Percentiles rank a stretch among this genome's conserved stretches.
Conservation (phyloP, 768 basidiomycete species). For the Fistulinella prunicolor region DNA sequence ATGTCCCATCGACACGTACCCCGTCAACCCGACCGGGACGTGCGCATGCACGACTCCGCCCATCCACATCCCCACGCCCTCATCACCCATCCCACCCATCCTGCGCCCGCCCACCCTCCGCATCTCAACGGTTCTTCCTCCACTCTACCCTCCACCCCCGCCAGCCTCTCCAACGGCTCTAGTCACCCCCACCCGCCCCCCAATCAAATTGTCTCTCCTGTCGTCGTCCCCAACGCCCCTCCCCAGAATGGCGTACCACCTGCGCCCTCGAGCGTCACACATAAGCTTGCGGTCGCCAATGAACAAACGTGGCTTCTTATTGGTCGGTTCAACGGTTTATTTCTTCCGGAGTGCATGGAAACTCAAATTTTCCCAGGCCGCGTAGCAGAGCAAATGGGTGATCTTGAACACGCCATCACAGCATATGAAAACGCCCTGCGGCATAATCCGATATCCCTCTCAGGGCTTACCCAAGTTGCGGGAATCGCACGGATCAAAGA, state of each 20-base stretch:
- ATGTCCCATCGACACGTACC: constrained; percentile 64
- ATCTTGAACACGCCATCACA: constrained; percentile 86
- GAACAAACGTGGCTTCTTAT: constrained; percentile 96
- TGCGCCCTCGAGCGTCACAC: constrained; percentile 46
- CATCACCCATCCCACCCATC: constrained; percentile 42
- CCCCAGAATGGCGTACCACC: constrained; percentile 25
- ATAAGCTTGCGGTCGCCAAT: constrained; percentile 81
- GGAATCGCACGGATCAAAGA: constrained; percentile 97
- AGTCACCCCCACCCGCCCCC: constrained; percentile 36
- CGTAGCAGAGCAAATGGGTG: constrained; percentile 93
- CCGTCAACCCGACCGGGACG: constrained; percentile 59
- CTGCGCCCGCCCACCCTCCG: constrained; percentile 32
- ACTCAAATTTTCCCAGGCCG: constrained; percentile 58
- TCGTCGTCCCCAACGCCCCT: constrained; percentile 37
- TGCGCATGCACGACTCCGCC: constrained; percentile 59
- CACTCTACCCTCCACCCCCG: constrained; percentile 45
- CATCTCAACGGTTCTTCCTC: constrained; percentile 53
- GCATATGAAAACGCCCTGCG: constrained; percentile 95
- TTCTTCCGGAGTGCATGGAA: neutral
- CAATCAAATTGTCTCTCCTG: constrained; percentile 45
- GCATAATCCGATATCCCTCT: constrained; percentile 89
- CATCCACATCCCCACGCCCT: constrained; percentile 40
- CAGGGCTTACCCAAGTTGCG: constrained; percentile 91
- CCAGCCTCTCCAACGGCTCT: constrained; percentile 41
- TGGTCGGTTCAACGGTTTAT: constrained; percentile 41